These are phyloP conservation scores for Epichloe sylvatica DNA, from an alignment of 2,329 filamentous ascomycete species.

Conservation along the genomic window DNA sequence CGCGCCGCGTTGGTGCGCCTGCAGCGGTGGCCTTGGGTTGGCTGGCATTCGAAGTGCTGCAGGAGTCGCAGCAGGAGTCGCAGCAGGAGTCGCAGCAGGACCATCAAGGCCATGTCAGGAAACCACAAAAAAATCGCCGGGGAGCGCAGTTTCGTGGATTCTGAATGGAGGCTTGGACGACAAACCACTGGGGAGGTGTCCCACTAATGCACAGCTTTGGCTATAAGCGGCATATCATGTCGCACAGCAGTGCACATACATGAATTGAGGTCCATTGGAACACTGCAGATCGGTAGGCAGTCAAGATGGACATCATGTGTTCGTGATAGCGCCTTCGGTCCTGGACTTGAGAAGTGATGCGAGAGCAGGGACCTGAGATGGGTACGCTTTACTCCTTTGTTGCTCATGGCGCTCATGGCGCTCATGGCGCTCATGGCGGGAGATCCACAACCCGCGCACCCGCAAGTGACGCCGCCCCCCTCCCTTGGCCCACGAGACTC, in stretches of 20 bases:
- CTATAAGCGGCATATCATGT: not conserved
- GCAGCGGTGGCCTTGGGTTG: conserved; percentile 4
- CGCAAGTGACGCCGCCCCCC: too few relatives aligned
- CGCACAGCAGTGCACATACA: not conserved
- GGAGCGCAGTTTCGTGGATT: too few relatives aligned
- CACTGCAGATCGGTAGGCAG: not conserved
- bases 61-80: not conserved
- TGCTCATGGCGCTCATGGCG: not conserved
- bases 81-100: conserved; percentile 4
- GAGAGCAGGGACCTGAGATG: not conserved
- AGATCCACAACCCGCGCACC: conserved; percentile 3
- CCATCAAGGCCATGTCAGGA: not conserved
- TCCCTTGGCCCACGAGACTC: too few relatives aligned
- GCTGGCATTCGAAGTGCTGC: conserved; percentile 7
- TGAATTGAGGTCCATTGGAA: not conserved
- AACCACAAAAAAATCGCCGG: too few relatives aligned
- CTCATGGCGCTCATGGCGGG: not conserved
- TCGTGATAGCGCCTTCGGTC: not conserved
- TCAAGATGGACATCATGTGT: not conserved
- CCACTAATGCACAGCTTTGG: not conserved
- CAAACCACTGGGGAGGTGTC: not conserved
- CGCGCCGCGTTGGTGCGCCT: conserved; percentile 4
- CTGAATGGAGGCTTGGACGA: not conserved
- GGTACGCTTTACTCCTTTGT: not conserved
- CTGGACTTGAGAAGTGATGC: not conserved